Evolutionary conservation across 805 yeast species (phyloP).

Genomic region (Cyberlindnera mississippiensis): DNA sequence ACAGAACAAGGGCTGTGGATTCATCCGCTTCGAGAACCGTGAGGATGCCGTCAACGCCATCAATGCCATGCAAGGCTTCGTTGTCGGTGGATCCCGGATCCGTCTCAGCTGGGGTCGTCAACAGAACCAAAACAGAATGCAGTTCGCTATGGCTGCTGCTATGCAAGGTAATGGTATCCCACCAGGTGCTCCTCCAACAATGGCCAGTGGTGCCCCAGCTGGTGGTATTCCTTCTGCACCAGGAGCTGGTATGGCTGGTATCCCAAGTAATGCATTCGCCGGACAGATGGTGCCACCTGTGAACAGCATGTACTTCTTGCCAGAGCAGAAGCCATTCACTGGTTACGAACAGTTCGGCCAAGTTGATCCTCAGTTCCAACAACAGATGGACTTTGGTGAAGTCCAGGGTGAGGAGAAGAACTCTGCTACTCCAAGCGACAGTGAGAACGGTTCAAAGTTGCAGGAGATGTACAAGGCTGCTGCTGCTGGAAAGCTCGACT

Average conservation of each 20-base stretch:
- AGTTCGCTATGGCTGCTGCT: slow-evolving; percentile 20
- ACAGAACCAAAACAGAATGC: slow-evolving; percentile 25
- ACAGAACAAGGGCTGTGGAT: slow-evolving; percentile 77
- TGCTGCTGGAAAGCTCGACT: slow-evolving; percentile 25
- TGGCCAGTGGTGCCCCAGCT: slow-evolving; percentile 1
- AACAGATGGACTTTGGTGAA: slow-evolving; percentile 6
- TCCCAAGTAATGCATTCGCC: slow-evolving; percentile 9
- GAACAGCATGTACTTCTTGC: slow-evolving; percentile 20
- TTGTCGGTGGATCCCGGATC: slow-evolving; percentile 69
- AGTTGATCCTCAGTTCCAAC: slow-evolving; percentile 10
- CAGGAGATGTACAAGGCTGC: slow-evolving; percentile 29
- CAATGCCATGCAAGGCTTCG: slow-evolving; percentile 73
- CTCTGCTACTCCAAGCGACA: slow-evolving; percentile 6
- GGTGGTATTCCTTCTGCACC: not conserved
- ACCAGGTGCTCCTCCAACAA: slow-evolving; percentile 5
- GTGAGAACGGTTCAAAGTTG: slow-evolving; percentile 17
- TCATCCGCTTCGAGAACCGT: slow-evolving; percentile 60
- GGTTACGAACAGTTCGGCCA: slow-evolving; percentile 9
- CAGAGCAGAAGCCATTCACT: slow-evolving; percentile 14
- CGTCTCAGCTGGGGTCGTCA: slow-evolving; percentile 73
- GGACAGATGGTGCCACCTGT: slow-evolving; percentile 15
- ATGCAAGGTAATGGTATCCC: slow-evolving; percentile 8
- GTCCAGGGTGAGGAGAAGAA: not conserved
- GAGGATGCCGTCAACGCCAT: slow-evolving; percentile 78
- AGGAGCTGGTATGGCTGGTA: not conserved